These are phyloP conservation scores for Xylaria multiplex DNA, from an alignment of 2,329 filamentous ascomycete genomes.

Conservation along the genomic window DNA sequence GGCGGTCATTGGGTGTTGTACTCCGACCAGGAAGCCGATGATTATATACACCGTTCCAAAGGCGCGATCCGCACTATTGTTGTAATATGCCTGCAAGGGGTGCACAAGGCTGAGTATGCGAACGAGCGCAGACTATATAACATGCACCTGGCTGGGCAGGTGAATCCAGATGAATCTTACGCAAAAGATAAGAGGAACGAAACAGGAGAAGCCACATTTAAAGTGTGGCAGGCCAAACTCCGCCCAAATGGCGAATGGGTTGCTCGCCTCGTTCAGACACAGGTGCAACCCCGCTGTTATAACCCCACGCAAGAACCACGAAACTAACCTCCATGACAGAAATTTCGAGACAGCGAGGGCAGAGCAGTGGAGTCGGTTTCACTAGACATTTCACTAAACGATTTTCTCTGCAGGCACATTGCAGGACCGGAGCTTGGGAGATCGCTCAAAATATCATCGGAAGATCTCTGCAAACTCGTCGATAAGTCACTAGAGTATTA, in stretches of 20 bases:
- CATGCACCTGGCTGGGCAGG: neutral
- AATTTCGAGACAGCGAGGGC: slow-evolving; percentile 17
- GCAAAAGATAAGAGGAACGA: neutral
- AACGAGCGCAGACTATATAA: neutral
- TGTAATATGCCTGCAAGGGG: neutral
- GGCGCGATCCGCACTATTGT: slow-evolving; percentile 9
- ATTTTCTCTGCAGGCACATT: slow-evolving; percentile 15
- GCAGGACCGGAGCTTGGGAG: neutral
- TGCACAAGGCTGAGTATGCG: slow-evolving; percentile 1
- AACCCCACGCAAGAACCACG: neutral
- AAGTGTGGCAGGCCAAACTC: slow-evolving; percentile 8
- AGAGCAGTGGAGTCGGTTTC: neutral
- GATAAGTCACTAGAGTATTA: neutral
- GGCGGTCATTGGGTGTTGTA: no score
- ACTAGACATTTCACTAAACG: slow-evolving; percentile 10
- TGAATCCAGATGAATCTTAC: neutral
- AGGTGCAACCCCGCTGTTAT: neutral
- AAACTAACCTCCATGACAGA: slow-evolving; percentile 1
- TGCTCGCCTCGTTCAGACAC: slow-evolving; percentile 4
- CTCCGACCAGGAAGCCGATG: neutral
- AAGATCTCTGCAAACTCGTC: slow-evolving; percentile 9
- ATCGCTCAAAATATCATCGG: slow-evolving; percentile 16
- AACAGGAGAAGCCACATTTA: slow-evolving; percentile 9
- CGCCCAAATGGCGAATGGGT: slow-evolving; percentile 11
- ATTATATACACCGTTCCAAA: slow-evolving; percentile 1